These are phyloP conservation scores for Lentinula edodes DNA, from an alignment of 768 basidiomycete species.

Conservation along the genomic window DNA sequence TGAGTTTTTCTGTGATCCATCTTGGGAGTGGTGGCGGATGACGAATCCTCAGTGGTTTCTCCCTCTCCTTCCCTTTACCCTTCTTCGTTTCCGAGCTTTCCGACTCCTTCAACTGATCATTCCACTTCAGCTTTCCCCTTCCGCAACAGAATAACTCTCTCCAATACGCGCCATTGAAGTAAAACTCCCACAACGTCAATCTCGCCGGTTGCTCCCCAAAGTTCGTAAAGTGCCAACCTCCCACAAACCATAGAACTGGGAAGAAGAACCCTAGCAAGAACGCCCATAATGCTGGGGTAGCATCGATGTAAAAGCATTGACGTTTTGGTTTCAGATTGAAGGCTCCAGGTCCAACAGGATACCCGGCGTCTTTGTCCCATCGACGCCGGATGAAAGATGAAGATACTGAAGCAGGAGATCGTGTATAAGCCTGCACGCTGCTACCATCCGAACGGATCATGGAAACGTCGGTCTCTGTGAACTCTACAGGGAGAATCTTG, in stretches of 20 bases:
- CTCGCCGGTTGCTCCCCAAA: constrained; percentile 41
- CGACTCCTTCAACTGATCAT: constrained; percentile 6
- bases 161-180: constrained; percentile 32
- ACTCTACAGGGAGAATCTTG: constrained; percentile 13
- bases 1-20: constrained; percentile 40
- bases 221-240: constrained; percentile 63
- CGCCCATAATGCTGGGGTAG: constrained; percentile 50
- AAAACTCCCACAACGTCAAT: constrained; percentile 42
- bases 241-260: constrained; percentile 72
- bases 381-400: constrained; percentile 50
- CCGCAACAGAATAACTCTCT: constrained; percentile 30
- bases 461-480: constrained; percentile 15
- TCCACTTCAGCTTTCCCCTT: constrained; percentile 11
- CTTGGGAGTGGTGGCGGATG: constrained; percentile 29
- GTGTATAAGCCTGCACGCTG: background rate
- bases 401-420: constrained; percentile 27
- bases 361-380: constrained; percentile 39
- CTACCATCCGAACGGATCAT: constrained; percentile 5
- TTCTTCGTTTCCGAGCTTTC: constrained; percentile 16
- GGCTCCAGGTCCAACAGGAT: constrained; percentile 26
- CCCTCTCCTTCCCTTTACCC: constrained; percentile 19
- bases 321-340: constrained; percentile 27
- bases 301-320: constrained; percentile 18
- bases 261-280: constrained; percentile 74
- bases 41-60: background rate